A percentile compares a stretch with the other conserved stretches of the same genome.
Conservation (phyloP, 257 asterid species). For the Hygrophila difformis region DNA sequence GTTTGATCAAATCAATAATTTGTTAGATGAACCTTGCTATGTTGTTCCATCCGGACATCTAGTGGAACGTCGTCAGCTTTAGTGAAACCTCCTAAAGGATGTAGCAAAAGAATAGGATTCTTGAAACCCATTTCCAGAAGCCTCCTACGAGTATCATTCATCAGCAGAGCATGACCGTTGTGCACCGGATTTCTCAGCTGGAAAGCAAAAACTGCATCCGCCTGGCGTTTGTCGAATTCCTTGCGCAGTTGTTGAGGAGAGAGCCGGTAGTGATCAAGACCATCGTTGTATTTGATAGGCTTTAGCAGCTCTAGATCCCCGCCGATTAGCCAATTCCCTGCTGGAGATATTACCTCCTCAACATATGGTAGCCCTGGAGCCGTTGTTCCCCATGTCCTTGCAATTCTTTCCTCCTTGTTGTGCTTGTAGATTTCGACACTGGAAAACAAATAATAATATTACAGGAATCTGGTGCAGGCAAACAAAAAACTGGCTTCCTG, state of each 20-base stretch:
- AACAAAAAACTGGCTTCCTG: background rate
- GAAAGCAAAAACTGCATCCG: constrained; percentile 86
- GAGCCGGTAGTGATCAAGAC: constrained; percentile 78
- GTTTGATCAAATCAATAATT: no score
- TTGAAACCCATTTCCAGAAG: constrained; percentile 72
- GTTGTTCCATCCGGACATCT: constrained; percentile 85
- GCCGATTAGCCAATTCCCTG: constrained; percentile 90
- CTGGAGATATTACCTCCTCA: constrained; percentile 57
- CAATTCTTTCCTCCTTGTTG: constrained; percentile 81
- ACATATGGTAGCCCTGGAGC: constrained; percentile 83
- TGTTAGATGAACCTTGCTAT: constrained; percentile 54
- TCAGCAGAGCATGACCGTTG: constrained; percentile 77
- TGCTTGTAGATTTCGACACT: constrained; percentile 79
- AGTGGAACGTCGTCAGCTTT: constrained; percentile 89
- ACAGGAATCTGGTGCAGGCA: background rate
- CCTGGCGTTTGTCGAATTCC: constrained; percentile 62
- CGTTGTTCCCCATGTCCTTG: constrained; percentile 85
- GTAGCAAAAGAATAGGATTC: constrained; percentile 86
- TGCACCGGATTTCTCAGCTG: constrained; percentile 91
- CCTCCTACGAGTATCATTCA: constrained; percentile 73
- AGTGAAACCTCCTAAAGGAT: constrained; percentile 78
- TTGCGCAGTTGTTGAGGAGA: constrained; percentile 62
- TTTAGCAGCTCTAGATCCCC: constrained; percentile 74
- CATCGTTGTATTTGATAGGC: constrained; percentile 68
- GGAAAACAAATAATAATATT: constrained; percentile 9